phyloP scores from a whole-genome alignment of 2,329 filamentous ascomycete species.

The Sporothrix variecibatus region DNA sequence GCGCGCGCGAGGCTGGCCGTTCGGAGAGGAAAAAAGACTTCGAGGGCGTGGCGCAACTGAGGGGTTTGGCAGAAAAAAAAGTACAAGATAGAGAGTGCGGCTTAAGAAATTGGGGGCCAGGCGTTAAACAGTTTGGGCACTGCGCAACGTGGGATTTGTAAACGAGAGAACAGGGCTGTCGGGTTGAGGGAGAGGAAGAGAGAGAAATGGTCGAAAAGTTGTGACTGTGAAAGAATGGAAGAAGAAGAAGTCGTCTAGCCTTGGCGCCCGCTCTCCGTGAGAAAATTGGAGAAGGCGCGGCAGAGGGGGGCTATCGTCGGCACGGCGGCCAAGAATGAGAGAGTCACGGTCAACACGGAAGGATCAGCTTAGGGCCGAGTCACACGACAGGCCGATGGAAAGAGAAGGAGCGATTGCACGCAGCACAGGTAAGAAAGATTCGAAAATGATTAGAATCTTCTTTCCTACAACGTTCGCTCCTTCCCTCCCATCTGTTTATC shows the following conservation, averaged over 20 bases:
- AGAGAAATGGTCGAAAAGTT: neutral
- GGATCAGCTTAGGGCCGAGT: conserved; percentile 7
- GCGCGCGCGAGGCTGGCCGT: conserved; percentile 3
- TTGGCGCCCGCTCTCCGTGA: conserved; percentile 9
- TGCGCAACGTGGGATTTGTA: neutral
- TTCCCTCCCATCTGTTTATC: neutral
- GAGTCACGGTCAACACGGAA: conserved; percentile 8
- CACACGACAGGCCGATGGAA: conserved; percentile 2
- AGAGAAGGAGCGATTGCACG: conserved; percentile 6
- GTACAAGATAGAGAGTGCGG: neutral
- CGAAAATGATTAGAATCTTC: neutral
- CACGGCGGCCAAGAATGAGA: neutral
- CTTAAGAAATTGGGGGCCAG: neutral
- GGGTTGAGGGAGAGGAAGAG: neutral
- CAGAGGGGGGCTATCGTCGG: conserved; percentile 21
- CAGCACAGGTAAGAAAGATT: neutral
- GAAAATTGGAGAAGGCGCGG: conserved; percentile 11
- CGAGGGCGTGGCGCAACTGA: neutral
- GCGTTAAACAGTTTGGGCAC: neutral
- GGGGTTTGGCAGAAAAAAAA: neutral
- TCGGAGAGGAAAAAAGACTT: neutral
- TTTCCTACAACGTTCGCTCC: neutral
- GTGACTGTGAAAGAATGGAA: neutral
- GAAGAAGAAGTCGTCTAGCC: neutral
- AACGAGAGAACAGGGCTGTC: neutral